These are phyloP conservation scores for Leccinum pachyderme DNA, from an alignment of 1,284 basidiomycete species.

Conservation along the genomic window DNA sequence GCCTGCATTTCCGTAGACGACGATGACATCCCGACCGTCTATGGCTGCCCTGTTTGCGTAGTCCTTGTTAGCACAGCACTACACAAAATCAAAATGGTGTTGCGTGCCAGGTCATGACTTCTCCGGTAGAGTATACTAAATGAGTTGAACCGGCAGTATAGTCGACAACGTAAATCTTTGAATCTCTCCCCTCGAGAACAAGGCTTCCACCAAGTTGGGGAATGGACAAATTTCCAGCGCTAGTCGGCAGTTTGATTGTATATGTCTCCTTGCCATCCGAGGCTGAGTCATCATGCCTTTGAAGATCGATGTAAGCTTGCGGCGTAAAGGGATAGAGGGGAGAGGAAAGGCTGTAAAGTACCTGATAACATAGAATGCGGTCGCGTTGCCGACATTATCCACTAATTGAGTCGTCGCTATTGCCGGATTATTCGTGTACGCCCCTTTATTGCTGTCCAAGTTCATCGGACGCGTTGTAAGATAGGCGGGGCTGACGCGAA, in stretches of 20 bases:
- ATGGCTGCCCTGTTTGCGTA: slow-evolving; percentile 43
- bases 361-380: slow-evolving; percentile 49
- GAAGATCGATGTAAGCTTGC: slow-evolving; percentile 4
- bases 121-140: slow-evolving; percentile 49
- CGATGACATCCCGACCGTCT: slow-evolving; percentile 45
- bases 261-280: slow-evolving; percentile 16
- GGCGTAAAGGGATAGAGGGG: not conserved
- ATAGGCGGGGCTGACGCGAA: slow-evolving; percentile 46
- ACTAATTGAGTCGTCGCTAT: slow-evolving; percentile 47
- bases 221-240: slow-evolving; percentile 40
- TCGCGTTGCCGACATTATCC: slow-evolving; percentile 45
- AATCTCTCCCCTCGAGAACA: slow-evolving; percentile 45
- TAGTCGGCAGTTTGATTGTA: slow-evolving; percentile 41
- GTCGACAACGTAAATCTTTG: slow-evolving; percentile 50
- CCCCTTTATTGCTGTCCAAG: slow-evolving; percentile 37
- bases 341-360: slow-evolving; percentile 12
- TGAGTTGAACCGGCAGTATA: slow-evolving; percentile 44
- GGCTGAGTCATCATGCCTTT: slow-evolving; percentile 16
- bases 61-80: slow-evolving; percentile 2
- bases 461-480: slow-evolving; percentile 46
- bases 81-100: not conserved
- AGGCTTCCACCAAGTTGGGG: slow-evolving; percentile 43
- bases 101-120: slow-evolving; percentile 47
- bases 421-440: slow-evolving; percentile 45
- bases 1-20: slow-evolving; percentile 48